A percentile compares a stretch with the other conserved stretches of the same genome.
Conservation (phyloP, 2,329 filamentous ascomycete species). For the Phoma herbarum region DNA sequence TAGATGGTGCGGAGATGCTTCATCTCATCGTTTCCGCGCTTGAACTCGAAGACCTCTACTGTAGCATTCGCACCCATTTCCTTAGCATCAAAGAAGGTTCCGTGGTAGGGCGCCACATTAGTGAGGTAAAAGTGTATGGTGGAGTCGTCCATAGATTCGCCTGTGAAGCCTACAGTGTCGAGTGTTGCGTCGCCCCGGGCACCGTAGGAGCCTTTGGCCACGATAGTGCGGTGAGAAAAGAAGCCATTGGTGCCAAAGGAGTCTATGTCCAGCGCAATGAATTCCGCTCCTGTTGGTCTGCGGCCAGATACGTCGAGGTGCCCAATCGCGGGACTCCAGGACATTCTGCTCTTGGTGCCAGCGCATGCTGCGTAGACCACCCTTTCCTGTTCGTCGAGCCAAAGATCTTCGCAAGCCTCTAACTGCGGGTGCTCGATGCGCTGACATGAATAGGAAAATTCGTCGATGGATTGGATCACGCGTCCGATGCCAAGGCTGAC, state of each 20-base stretch:
- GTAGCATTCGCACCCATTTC: conserved; percentile 38
- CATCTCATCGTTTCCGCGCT: conserved; percentile 33
- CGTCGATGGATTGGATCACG: conserved; percentile 38
- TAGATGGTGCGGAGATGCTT: conserved; percentile 34
- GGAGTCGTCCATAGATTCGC: conserved; percentile 31
- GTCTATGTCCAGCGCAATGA: conserved; percentile 44
- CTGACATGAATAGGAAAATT: conserved; percentile 40
- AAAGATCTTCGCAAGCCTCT: conserved; percentile 44
- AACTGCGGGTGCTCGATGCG: conserved; percentile 35
- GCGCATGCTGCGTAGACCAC: conserved; percentile 44
- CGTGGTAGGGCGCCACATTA: conserved; percentile 39
- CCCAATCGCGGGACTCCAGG: conserved; percentile 38
- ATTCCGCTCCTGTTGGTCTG: conserved; percentile 33
- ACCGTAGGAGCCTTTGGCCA: conserved; percentile 33
- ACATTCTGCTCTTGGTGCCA: conserved; percentile 30
- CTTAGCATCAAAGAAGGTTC: conserved; percentile 32
- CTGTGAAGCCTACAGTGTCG: conserved; percentile 42
- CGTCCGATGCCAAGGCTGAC: conserved; percentile 39
- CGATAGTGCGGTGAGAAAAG: conserved; percentile 36
- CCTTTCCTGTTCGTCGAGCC: conserved; percentile 39
- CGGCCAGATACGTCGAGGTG: conserved; percentile 35
- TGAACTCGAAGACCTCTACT: conserved; percentile 40
- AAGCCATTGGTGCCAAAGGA: conserved; percentile 34
- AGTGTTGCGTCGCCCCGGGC: conserved; percentile 33
- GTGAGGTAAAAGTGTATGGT: conserved; percentile 42